Percentiles rank a stretch among this genome's conserved stretches.
Conservation (phyloP, 2,329 filamentous ascomycete genomes). For the Parastagonospora nodorum region DNA sequence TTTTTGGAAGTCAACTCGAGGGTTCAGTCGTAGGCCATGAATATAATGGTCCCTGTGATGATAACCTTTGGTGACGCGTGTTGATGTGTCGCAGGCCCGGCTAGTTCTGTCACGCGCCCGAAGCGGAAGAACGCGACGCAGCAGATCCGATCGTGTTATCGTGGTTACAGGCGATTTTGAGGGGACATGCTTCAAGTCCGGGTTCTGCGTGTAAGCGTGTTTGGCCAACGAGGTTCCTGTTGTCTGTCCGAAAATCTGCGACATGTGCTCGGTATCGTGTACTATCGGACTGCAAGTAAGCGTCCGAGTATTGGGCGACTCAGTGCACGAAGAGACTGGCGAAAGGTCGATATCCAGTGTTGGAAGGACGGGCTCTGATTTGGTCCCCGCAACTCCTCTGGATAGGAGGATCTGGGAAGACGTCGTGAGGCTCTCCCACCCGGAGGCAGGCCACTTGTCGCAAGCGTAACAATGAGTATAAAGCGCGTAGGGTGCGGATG, state of each 20-base stretch:
- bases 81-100: background rate
- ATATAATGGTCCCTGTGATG: slow-evolving; percentile 12
- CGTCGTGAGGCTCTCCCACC: slow-evolving; percentile 42
- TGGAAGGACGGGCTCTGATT: slow-evolving; percentile 34
- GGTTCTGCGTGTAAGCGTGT: no score
- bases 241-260: slow-evolving; percentile 4
- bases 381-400: slow-evolving; percentile 49
- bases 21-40: slow-evolving; percentile 17
- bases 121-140: background rate
- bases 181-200: background rate
- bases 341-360: slow-evolving; percentile 14
- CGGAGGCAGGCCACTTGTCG: slow-evolving; percentile 14
- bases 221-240: background rate
- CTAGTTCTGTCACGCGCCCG: background rate
- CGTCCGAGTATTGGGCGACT: slow-evolving; percentile 18
- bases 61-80: slow-evolving; percentile 1
- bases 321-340: slow-evolving; percentile 17
- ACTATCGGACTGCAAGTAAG: slow-evolving; percentile 16
- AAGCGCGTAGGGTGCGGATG: background rate
- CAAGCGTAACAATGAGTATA: background rate
- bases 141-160: background rate
- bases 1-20: slow-evolving; percentile 31
- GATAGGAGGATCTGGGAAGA: slow-evolving; percentile 56
- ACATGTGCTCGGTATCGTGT: slow-evolving; percentile 9
- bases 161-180: background rate